Percentiles rank a stretch among this genome's conserved stretches.
phyloP scores from a whole-genome alignment of 148 eudicot genomes.

The Bassia scoparia region DNA sequence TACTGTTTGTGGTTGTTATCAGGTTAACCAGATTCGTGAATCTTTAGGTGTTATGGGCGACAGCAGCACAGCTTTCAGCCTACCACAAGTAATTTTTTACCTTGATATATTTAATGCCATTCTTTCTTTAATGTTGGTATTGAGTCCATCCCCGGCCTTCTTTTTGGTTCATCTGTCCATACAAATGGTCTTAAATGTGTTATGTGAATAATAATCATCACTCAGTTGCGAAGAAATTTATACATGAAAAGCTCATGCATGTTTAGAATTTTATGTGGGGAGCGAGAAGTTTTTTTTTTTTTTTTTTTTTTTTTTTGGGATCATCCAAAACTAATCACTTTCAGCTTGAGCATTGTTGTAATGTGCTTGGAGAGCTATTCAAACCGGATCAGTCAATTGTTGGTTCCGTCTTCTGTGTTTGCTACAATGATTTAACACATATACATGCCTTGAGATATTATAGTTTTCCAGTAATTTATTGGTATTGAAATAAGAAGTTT shows the following conservation, averaged over 20 bases:
- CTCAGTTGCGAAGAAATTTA: neutral
- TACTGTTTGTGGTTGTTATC: slow-evolving; percentile 19
- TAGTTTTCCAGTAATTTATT: neutral
- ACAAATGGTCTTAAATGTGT: neutral
- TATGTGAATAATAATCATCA: no score
- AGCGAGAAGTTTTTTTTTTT: no score
- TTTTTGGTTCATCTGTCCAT: neutral
- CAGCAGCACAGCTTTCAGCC: slow-evolving; percentile 93
- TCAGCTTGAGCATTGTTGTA: neutral
- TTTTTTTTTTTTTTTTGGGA: neutral
- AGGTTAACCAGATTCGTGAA: slow-evolving; percentile 95
- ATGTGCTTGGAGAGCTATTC: neutral
- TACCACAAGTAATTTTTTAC: slow-evolving; percentile 70
- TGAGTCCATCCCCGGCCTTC: neutral
- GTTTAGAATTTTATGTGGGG: no score
- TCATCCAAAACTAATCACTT: neutral
- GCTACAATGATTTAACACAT: neutral
- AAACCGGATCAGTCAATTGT: neutral
- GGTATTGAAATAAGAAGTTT: neutral
- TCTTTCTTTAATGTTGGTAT: neutral
- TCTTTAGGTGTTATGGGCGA: slow-evolving; percentile 94
- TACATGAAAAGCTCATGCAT: neutral
- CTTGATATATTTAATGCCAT: neutral
- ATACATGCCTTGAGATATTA: neutral
- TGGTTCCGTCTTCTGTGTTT: neutral